Percentiles rank a stretch among this genome's conserved stretches.
Evolutionary conservation across 2,329 filamentous ascomycete species (phyloP).

Genomic region (Claviceps africana): DNA sequence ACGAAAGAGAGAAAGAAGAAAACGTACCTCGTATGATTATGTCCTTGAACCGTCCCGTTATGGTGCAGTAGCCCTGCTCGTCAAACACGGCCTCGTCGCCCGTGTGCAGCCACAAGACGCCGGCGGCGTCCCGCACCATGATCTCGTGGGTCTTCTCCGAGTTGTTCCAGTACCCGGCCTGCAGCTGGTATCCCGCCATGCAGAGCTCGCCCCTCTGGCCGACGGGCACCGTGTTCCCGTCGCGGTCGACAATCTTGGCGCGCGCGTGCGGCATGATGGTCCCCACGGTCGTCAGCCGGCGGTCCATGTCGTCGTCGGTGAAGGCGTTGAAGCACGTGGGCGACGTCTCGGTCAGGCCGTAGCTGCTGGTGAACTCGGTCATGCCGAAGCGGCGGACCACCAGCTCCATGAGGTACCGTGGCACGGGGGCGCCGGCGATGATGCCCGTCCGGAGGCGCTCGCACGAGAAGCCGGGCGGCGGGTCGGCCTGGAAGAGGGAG

Average conservation of each 20-base stretch:
- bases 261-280: constrained; percentile 61
- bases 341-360: constrained; percentile 63
- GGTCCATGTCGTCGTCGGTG: constrained; percentile 54
- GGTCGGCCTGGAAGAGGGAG: constrained; percentile 38
- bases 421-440: constrained; percentile 65
- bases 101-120: constrained; percentile 49
- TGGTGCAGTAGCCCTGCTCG: constrained; percentile 53
- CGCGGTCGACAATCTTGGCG: constrained; percentile 62
- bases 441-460: constrained; percentile 57
- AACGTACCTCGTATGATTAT: constrained; percentile 56
- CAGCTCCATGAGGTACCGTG: constrained; percentile 58
- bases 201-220: constrained; percentile 61
- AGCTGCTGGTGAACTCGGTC: constrained; percentile 57
- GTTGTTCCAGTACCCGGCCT: constrained; percentile 55
- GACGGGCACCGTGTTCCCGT: constrained; percentile 51
- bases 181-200: constrained; percentile 65
- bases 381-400: constrained; percentile 60
- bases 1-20: not conserved
- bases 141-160: constrained; percentile 55
- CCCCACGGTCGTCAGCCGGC: constrained; percentile 57
- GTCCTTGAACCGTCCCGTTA: constrained; percentile 66
- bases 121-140: constrained; percentile 38
- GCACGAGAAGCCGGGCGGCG: constrained; percentile 27
- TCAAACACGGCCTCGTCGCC: constrained; percentile 59
- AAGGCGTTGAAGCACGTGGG: constrained; percentile 73